Evolutionary conservation across 768 basidiomycete genomes (phyloP).

Genomic region (Lyophyllum atratum): DNA sequence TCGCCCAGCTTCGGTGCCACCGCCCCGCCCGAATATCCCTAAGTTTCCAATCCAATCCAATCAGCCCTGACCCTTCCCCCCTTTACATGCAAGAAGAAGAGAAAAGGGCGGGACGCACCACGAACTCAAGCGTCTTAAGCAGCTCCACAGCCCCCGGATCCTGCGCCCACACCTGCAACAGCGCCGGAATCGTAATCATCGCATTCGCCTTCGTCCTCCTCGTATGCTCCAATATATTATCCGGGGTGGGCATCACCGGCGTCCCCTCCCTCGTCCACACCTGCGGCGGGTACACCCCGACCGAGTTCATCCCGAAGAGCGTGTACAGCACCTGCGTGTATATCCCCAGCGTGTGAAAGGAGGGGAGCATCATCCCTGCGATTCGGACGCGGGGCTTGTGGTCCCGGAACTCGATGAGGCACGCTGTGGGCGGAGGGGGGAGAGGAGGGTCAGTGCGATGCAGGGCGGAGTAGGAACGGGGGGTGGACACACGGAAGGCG

Average conservation of each 20-base stretch:
- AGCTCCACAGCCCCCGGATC: constrained; percentile 21
- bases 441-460: not conserved
- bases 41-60: not conserved
- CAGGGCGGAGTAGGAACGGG: no score
- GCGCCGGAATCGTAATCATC: constrained; percentile 26
- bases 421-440: not conserved
- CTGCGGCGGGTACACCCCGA: constrained; percentile 27
- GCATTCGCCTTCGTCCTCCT: constrained; percentile 17
- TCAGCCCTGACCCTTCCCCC: no score
- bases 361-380: constrained; percentile 27
- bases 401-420: constrained; percentile 6
- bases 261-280: constrained; percentile 10
- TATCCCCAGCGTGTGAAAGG: constrained; percentile 32
- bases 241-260: constrained; percentile 34
- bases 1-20: constrained; percentile 32
- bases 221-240: constrained; percentile 31
- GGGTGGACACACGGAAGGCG: constrained; percentile 21
- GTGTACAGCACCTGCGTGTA: constrained; percentile 24
- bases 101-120: constrained; percentile 24
- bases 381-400: constrained; percentile 6
- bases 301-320: constrained; percentile 16
- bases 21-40: constrained; percentile 31
- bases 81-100: not conserved
- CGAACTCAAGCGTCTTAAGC: constrained; percentile 22
- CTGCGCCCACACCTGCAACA: constrained; percentile 29